Percentiles rank a stretch among this genome's conserved stretches.
phyloP scores from a whole-genome alignment of 306 rosid species.

The Chamaecrista fasciculata region DNA sequence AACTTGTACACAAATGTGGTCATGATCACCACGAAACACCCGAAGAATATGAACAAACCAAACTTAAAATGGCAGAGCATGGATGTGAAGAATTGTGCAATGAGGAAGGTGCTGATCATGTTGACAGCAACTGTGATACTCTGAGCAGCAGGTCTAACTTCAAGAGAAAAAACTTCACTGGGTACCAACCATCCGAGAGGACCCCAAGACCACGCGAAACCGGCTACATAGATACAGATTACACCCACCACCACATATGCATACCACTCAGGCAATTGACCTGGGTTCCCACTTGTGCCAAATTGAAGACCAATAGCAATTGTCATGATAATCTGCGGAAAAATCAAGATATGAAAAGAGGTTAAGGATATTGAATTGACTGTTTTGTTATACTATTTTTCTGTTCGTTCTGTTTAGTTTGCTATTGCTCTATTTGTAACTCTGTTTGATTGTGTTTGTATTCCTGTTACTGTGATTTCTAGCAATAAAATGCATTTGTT shows the following conservation, averaged over 20 bases:
- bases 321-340: constrained; percentile 50
- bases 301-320: constrained; percentile 53
- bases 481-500: too few relatives aligned
- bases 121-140: constrained; percentile 51
- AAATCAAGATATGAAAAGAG: neutral
- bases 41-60: constrained; percentile 68
- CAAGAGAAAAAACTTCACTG: constrained; percentile 69
- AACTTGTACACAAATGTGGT: constrained; percentile 48
- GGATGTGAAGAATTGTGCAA: constrained; percentile 62
- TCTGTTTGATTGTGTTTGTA: too few relatives aligned
- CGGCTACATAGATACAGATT: constrained; percentile 58
- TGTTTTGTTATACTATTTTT: too few relatives aligned
- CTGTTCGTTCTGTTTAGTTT: too few relatives aligned
- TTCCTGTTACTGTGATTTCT: too few relatives aligned
- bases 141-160: constrained; percentile 68
- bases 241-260: constrained; percentile 42
- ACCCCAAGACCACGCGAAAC: constrained; percentile 88
- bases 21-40: constrained; percentile 51
- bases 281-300: constrained; percentile 62
- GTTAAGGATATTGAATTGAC: too few relatives aligned
- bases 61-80: constrained; percentile 74
- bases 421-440: too few relatives aligned
- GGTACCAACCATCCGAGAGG: constrained; percentile 86
- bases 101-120: constrained; percentile 64
- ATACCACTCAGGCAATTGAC: constrained; percentile 44